Conservation (phyloP, 2,329 filamentous ascomycete species). For the Neophaeococcomyces aloes region DNA sequence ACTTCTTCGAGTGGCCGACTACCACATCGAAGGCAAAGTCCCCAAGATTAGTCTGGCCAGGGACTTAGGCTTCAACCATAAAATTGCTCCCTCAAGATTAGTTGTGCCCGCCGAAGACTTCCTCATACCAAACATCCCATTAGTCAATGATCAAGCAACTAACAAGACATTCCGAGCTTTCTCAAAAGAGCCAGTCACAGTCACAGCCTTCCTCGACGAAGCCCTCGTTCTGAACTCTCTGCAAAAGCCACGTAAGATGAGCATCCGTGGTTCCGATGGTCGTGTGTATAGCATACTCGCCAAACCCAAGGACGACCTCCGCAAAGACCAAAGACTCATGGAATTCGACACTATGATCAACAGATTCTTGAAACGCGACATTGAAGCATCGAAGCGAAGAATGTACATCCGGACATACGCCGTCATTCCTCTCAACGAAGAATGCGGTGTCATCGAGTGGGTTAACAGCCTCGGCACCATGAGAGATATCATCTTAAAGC, state of each 20-base stretch:
- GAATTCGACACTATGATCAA: conserved; percentile 99
- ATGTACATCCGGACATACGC: conserved; percentile 96
- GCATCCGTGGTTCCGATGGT: conserved; percentile 78
- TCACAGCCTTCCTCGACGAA: conserved; percentile 69
- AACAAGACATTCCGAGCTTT: conserved; percentile 72
- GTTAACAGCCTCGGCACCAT: conserved; percentile 91
- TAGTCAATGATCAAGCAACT: conserved; percentile 57
- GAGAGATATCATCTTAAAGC: conserved; percentile 73
- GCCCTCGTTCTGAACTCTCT: conserved; percentile 84
- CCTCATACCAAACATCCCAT: conserved; percentile 69
- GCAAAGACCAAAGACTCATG: conserved; percentile 96
- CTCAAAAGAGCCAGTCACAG: conserved; percentile 72
- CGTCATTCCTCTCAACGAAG: conserved; percentile 92
- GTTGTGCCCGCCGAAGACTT: conserved; percentile 84
- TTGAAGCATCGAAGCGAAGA: conserved; percentile 78
- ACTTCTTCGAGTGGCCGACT: conserved; percentile 68
- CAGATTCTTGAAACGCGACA: conserved; percentile 78
- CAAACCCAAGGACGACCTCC: conserved; percentile 95
- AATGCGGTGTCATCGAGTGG: conserved; percentile 97
- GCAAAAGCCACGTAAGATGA: conserved; percentile 83
- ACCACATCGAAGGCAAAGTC: conserved; percentile 61
- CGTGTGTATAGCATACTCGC: conserved; percentile 80
- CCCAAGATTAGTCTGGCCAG: conserved; percentile 63
- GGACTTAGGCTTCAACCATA: conserved; percentile 75
- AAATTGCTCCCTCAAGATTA: conserved; percentile 66